Evolutionary conservation across 2,329 filamentous ascomycete species (phyloP), one percentile per base, ranked within the genome.

Genomic region (Neonectria sp.): DNA sequence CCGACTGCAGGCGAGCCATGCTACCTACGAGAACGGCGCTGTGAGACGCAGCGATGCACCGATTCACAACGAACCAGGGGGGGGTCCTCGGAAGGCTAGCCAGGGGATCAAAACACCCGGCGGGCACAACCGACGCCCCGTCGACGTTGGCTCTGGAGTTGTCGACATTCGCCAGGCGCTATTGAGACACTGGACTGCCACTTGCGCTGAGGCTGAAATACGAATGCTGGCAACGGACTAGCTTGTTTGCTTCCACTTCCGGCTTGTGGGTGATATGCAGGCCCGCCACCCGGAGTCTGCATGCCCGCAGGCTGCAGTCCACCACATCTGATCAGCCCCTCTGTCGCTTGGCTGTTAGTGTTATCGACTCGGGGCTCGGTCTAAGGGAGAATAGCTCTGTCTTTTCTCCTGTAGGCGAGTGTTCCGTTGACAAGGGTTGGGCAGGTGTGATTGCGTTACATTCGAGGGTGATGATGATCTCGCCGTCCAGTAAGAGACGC

Each of bases 61-160:
- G 37, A 35, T 58, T 33, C 55, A n/a, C n/a, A 48, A 46, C 46
- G 55, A 57, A 46, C 64, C 11, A 45, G 21, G 21, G 21, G 21
- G 63, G 63, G 64, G 55, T 63, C 46, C 48, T 21, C 46, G 15
- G 46, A 21, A 37, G 53, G 25, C 58, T 53, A 60, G 55, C 40
- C 59, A 62, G 58, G 64, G 63, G 60, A 51, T 11, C 60, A 56
- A 68, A 67, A 68, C 59, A 33, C 46, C 63, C 64, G 45, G 63
- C 63, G 59, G 63, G 40, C 63, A 61, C 58, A 67, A 60, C 67
- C 59, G 49, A 56, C 35, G 55, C 45, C 48, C 52, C 60, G 60
- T 67, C 51, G 60, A 58, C 63, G 40, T 48, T 56, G 45, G 58
- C 17, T 55, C 43, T 61, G 33, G 51, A 43, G 21, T 53, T 31